A percentile compares a stretch with the other conserved stretches of the same genome.
phyloP scores from a whole-genome alignment of 2,329 filamentous ascomycete species.

The Xenosphaeropsis pyriputrescens region DNA sequence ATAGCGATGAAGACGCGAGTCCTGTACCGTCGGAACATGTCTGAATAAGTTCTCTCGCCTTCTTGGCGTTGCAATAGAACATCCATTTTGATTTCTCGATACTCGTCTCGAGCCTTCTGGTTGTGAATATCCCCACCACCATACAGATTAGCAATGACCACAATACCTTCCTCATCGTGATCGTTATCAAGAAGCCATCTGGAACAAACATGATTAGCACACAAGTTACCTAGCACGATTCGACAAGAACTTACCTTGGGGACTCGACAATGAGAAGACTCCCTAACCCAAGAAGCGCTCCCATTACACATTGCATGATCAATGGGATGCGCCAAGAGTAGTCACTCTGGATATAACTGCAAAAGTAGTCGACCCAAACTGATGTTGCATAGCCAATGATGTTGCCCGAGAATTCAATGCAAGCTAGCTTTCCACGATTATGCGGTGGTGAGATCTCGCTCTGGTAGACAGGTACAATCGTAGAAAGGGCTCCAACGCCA shows the following conservation, averaged over 20 bases:
- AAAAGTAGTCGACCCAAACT: constrained; percentile 98
- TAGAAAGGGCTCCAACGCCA: constrained; percentile 77
- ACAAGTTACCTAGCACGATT: background rate
- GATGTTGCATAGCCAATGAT: constrained; percentile 92
- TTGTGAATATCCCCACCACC: constrained; percentile 93
- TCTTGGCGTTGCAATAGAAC: constrained; percentile 88
- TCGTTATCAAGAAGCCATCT: constrained; percentile 98
- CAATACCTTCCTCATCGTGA: constrained; percentile 94
- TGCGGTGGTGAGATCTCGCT: constrained; percentile 94
- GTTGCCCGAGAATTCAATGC: constrained; percentile 96
- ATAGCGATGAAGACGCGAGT: constrained; percentile 96
- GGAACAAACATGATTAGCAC: constrained; percentile 5
- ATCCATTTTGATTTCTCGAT: constrained; percentile 97
- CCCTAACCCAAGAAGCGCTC: constrained; percentile 66
- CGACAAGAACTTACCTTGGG: constrained; percentile 45
- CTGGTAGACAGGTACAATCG: constrained; percentile 87
- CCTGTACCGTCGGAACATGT: constrained; percentile 90
- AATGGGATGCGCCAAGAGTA: constrained; percentile 85
- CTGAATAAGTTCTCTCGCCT: constrained; percentile 76
- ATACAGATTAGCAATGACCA: constrained; percentile 95
- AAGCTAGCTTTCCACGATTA: constrained; percentile 87
- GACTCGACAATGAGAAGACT: constrained; percentile 94
- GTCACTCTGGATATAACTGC: constrained; percentile 74
- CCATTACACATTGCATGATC: constrained; percentile 91
- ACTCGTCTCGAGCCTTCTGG: constrained; percentile 83